Conservation (phyloP, 139 green algal genomes). For the Chlamydomonas schloesseri region DNA sequence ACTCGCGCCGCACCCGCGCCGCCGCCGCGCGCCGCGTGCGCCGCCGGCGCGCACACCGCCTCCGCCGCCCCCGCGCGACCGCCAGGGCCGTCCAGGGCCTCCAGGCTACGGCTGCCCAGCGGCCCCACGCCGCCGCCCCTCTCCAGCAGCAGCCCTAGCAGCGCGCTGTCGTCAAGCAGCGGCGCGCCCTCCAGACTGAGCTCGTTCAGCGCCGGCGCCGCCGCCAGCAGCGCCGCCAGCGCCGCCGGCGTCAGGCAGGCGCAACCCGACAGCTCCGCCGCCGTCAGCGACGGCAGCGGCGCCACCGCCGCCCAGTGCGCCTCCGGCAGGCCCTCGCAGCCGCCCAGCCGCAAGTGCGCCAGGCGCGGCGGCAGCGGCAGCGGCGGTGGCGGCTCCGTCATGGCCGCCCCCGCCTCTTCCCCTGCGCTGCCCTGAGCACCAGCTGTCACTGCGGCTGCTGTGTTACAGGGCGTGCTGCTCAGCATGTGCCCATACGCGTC, state of each 20-base stretch:
- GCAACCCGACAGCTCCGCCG: neutral
- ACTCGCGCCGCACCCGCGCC: neutral
- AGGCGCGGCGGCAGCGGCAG: constrained; percentile 4
- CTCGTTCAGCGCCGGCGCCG: constrained; percentile 2
- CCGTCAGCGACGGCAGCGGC: constrained; percentile 1
- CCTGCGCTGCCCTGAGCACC: too few species aligned
- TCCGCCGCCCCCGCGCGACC: too few species aligned
- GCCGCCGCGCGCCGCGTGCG: neutral
- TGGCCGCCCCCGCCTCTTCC: too few species aligned
- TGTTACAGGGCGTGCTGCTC: too few species aligned
- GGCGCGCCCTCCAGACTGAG: constrained; percentile 10
- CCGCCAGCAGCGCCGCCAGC: neutral
- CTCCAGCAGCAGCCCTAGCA: neutral
- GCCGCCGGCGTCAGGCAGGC: neutral
- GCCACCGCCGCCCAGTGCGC: neutral
- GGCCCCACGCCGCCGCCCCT: too few species aligned
- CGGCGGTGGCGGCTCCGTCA: neutral
- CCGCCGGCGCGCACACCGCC: neutral
- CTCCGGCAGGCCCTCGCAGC: constrained; percentile 20
- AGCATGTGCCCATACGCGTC: too few species aligned
- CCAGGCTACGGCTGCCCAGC: neutral
- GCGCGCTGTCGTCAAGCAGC: neutral
- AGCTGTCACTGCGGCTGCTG: too few species aligned
- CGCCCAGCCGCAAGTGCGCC: constrained; percentile 7
- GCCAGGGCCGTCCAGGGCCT: neutral